These are phyloP conservation scores for Ganoderma boninense DNA, from an alignment of 1,284 basidiomycete species.

Conservation along the genomic window DNA sequence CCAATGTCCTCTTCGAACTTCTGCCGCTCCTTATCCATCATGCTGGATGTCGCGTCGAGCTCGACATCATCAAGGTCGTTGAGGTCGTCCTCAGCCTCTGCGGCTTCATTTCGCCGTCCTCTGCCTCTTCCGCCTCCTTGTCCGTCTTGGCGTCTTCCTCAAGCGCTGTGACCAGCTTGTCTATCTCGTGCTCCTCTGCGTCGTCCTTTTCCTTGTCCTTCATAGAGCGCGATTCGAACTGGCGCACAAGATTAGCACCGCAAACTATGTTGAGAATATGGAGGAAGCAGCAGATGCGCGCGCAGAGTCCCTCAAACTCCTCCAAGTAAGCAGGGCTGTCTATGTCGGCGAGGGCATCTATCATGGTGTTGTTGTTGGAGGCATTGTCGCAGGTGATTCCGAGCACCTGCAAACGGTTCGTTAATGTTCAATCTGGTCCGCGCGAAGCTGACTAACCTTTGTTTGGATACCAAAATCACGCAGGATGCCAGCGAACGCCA, in stretches of 20 bases:
- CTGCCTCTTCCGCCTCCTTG: not conserved
- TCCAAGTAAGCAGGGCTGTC: not conserved
- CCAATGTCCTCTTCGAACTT: slow-evolving; percentile 8
- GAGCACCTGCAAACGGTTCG: not conserved
- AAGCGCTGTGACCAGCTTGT: not conserved
- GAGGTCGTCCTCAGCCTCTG: not conserved
- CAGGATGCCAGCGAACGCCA: slow-evolving; percentile 38
- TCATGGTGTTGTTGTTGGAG: too few relatives aligned
- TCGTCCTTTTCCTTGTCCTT: not conserved
- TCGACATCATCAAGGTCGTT: not conserved
- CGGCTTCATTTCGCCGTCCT: not conserved
- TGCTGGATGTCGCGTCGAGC: slow-evolving; percentile 37
- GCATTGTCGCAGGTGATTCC: not conserved
- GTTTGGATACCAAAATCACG: slow-evolving; percentile 42
- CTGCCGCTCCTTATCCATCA: slow-evolving; percentile 41
- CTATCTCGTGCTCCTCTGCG: not conserved
- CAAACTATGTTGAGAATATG: too few relatives aligned
- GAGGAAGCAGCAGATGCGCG: too few relatives aligned
- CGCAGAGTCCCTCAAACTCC: not conserved
- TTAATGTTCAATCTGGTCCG: too few relatives aligned
- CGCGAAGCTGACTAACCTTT: slow-evolving; percentile 43
- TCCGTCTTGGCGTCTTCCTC: too few relatives aligned
- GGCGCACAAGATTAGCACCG: slow-evolving; percentile 13
- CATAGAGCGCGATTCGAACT: not conserved
- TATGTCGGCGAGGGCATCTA: not conserved